phyloP scores from a whole-genome alignment of 1,284 basidiomycete genomes.

The Salmacisia buchloeana region DNA sequence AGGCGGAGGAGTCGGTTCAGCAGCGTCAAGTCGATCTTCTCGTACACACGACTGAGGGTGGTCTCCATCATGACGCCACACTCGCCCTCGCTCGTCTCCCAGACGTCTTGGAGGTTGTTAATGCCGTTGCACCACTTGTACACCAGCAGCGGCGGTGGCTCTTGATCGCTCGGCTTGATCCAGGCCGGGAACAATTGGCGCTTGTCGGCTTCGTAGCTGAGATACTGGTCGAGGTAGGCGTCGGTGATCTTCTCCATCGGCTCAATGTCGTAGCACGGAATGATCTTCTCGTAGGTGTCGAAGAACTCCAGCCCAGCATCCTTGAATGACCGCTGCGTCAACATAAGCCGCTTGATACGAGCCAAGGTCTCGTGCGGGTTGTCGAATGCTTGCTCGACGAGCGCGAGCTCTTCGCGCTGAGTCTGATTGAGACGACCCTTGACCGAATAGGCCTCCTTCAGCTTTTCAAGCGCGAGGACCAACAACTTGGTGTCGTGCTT shows the following conservation, averaged over 20 bases:
- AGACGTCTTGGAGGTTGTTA: conserved; percentile 45
- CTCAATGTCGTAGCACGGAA: conserved; percentile 49
- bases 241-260: conserved; percentile 51
- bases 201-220: conserved; percentile 50
- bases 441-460: conserved; percentile 50
- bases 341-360: conserved; percentile 49
- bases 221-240: conserved; percentile 49
- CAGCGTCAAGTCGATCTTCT: conserved; percentile 50
- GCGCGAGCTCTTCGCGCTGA: conserved; percentile 49
- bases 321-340: conserved; percentile 50
- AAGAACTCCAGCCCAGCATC: conserved; percentile 50
- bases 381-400: conserved; percentile 51
- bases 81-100: conserved; percentile 48
- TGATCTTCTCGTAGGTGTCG: conserved; percentile 47
- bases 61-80: conserved; percentile 51
- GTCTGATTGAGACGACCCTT: conserved; percentile 49
- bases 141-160: conserved; percentile 48
- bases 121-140: conserved; percentile 51
- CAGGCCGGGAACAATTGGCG: conserved; percentile 50
- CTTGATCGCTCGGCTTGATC: conserved; percentile 50
- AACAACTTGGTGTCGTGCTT: conserved; percentile 50
- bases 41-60: conserved; percentile 46
- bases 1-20: conserved; percentile 48
- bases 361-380: conserved; percentile 50
- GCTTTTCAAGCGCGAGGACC: conserved; percentile 46